Percentiles rank a stretch among this genome's conserved stretches.
Evolutionary conservation across 495 filamentous ascomycete genomes (phyloP).

Genomic region (Trichoderma gamsii): DNA sequence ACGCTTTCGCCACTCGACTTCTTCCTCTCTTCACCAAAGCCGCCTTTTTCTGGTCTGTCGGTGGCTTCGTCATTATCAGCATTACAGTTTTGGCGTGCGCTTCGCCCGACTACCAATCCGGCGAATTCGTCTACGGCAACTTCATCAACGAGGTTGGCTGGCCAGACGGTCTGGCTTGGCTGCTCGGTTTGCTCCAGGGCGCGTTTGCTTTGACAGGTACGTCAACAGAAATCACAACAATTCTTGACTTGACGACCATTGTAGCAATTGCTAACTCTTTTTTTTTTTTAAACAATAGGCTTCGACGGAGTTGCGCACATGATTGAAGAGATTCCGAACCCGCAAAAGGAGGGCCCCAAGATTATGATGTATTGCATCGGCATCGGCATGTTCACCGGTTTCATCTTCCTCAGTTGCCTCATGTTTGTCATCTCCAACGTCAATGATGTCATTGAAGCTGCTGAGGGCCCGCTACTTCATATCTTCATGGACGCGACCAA

Average conservation of each 20-base stretch:
- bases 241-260: no score
- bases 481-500: slow-evolving; percentile 66
- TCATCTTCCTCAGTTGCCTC: slow-evolving; percentile 34
- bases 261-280: not conserved
- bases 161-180: slow-evolving; percentile 50
- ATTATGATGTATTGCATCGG: slow-evolving; percentile 68
- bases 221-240: not conserved
- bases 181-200: slow-evolving; percentile 48
- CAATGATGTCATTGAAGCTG: slow-evolving; percentile 50
- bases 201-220: slow-evolving; percentile 44
- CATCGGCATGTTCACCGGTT: slow-evolving; percentile 63
- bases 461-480: slow-evolving; percentile 59
- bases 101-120: slow-evolving; percentile 55
- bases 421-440: slow-evolving; percentile 57
- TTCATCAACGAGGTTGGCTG: slow-evolving; percentile 48
- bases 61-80: slow-evolving; percentile 32
- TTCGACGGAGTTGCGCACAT: slow-evolving; percentile 51
- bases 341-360: slow-evolving; percentile 57
- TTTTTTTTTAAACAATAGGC: slow-evolving; percentile 19
- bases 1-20: slow-evolving; percentile 56
- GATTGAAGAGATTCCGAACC: slow-evolving; percentile 65
- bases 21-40: slow-evolving; percentile 61
- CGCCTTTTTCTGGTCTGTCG: slow-evolving; percentile 60
- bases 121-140: slow-evolving; percentile 45
- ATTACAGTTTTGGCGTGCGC: slow-evolving; percentile 60